Base-by-base conservation (phyloP, 805 yeast genomes). In the Metschnikowia baotianmanensis region DNA sequence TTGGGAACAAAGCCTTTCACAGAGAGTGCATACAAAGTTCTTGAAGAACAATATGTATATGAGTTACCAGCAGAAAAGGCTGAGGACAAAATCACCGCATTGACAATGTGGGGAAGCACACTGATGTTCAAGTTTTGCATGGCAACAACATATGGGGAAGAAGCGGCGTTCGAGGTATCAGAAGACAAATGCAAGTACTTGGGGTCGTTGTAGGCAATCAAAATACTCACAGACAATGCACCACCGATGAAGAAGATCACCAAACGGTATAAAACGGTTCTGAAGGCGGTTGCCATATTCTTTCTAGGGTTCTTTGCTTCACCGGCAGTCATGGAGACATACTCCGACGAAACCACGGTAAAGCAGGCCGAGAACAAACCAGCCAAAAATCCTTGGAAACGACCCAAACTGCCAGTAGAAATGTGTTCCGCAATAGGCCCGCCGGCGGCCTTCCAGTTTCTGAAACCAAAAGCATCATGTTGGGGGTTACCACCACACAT, bases 401-500 rank as follows among this genome's bases (percentile, higher is more conserved):
- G 56, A 23, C 75, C 76, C 9, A 58, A 38, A 5, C 56, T 32
- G 1, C 76, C 76, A 1, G 62, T 61, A 10, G 62, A 55, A 28
- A 62, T 55, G 38, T 59, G 72, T 64, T 45, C 71, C 6, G 64
- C 71, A 30, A 67, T 51, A 1, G 69, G 68, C 7, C 74, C 73
- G 20, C 55, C 72, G 11, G 42, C 50, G 18, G 56, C 59, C 26
- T 56, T 57, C 73, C 71, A 72, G 50, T 70, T 61, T 34, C 71
- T 55, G 58, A 76, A 76, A 1, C 81, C 81, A 52, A 68, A 76
- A 4, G 67, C 75, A 47, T 74, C 76, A 32, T 76, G 78, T 29
- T 69, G 59, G 1, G 95, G 95, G 58, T 86, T 87, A 20, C 95
- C 96, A 22, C 96, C 96, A 26, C 83, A 77, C 95, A 86, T 87